A percentile compares a stretch with the other conserved stretches of the same genome.
Evolutionary conservation across 2,329 filamentous ascomycete species (phyloP).

Genomic region (Ambrosiella xylebori): DNA sequence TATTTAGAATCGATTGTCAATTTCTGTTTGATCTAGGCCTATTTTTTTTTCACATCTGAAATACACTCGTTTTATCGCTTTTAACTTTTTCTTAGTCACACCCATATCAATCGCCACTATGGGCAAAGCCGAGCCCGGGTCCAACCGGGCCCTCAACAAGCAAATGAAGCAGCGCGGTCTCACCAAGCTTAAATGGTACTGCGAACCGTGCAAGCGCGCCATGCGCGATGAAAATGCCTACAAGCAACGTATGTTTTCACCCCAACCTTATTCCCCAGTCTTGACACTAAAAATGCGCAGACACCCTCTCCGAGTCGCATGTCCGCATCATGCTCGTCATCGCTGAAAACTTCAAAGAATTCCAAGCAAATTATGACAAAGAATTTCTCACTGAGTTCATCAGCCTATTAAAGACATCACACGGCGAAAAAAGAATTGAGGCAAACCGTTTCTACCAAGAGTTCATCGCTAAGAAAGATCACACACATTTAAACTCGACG

Average conservation of each 20-base stretch:
- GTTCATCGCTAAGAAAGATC: conserved; percentile 74
- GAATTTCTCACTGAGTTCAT: conserved; percentile 73
- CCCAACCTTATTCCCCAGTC: neutral
- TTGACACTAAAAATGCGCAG: conserved; percentile 34
- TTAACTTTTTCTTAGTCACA: neutral
- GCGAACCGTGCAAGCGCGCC: conserved; percentile 51
- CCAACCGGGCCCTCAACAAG: conserved; percentile 79
- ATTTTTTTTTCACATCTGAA: neutral
- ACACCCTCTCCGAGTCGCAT: conserved; percentile 69
- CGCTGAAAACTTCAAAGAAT: conserved; percentile 71
- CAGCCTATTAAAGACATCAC: conserved; percentile 57
- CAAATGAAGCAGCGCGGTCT: conserved; percentile 69
- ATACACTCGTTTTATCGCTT: neutral
- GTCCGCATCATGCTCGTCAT: conserved; percentile 79
- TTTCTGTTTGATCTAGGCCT: neutral
- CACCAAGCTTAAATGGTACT: conserved; percentile 82
- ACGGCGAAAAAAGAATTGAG: conserved; percentile 78
- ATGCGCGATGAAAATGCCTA: conserved; percentile 15
- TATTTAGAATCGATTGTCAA: neutral
- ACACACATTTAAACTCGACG: conserved; percentile 88
- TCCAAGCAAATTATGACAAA: conserved; percentile 64
- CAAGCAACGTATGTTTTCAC: conserved; percentile 13
- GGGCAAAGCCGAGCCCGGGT: conserved; percentile 83
- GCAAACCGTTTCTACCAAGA: conserved; percentile 92
- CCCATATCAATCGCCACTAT: conserved; percentile 34